Base-by-base conservation (phyloP, 2,329 filamentous ascomycete genomes). In the Paramyrothecium sp. region DNA sequence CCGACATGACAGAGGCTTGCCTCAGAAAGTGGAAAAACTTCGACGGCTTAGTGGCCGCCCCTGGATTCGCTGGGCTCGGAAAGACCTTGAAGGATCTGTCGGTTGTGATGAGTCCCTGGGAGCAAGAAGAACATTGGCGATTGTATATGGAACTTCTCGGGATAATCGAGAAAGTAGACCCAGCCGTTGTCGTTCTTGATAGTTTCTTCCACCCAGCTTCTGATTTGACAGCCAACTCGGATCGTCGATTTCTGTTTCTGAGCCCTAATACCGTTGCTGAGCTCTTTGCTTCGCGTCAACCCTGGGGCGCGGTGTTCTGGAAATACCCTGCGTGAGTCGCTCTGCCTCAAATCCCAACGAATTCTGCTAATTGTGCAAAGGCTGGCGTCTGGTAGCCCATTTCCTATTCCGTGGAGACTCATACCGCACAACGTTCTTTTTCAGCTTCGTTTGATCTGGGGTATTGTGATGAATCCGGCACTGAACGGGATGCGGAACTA, bases 371-470 rank as follows among this genome's bases (percentile, higher is more conserved):
- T 44, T 44, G 13, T 7, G 5, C 38, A 12, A 44, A 79, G 77
- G 30, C 67, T 75, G 0, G 72, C 71, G 2, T 76, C 76, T 1
- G 76, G 74, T 2, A 76, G 73, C 54, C 64, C 72, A 0, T 83
- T 73, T 53, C 79, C 79, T 1, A 63, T 82, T 1, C 77, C 80
- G 1, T 75, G 67, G 71, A 65, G 65, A 53, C 64, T 75, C 1
- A 70, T 81, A 33, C 73, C 73, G 3, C 58, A 66, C 4, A 82
- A 81, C 59, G 68, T 78, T 4, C 62, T 66, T 22, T 60, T 69
- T 13, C 51, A 60, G 19, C 11, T 54, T 10, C 56, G 63, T 20
- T 46, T 67, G 5, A 57, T 19, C 13, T 65, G 60, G 38, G 56
- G 61, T 19, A 50, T 38, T 23, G 49, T 53, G 49, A 57, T 38